A percentile compares a stretch with the other conserved stretches of the same genome.
These are phyloP conservation scores for Ogataea nakhonphanomensis DNA, from an alignment of 805 yeast genomes.

Conservation along the genomic window DNA sequence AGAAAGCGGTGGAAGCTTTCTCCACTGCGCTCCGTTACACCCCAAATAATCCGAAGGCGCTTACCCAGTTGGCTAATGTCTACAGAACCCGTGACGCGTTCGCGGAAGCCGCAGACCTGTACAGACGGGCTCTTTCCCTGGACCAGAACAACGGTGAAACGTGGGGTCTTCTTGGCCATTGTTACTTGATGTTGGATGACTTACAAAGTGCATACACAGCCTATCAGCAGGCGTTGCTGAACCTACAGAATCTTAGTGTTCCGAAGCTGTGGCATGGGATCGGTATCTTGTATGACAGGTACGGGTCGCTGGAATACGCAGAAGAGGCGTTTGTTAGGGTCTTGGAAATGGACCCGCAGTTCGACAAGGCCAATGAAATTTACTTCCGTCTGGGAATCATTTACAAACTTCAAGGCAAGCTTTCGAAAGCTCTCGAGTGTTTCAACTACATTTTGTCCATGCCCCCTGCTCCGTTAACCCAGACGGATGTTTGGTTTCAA, in stretches of 20 bases:
- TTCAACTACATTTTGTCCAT: constrained; percentile 85
- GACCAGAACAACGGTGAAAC: constrained; percentile 91
- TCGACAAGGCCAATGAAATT: constrained; percentile 94
- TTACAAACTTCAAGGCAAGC: constrained; percentile 89
- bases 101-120: constrained; percentile 90
- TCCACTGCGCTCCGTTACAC: constrained; percentile 83
- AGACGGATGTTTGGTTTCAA: constrained; percentile 98
- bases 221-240: constrained; percentile 92
- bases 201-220: constrained; percentile 93
- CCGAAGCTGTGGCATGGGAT: constrained; percentile 99
- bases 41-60: constrained; percentile 81
- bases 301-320: constrained; percentile 94
- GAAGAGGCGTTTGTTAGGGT: constrained; percentile 98
- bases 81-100: constrained; percentile 88
- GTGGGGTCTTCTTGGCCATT: constrained; percentile 96
- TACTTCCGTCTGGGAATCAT: constrained; percentile 95
- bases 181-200: constrained; percentile 95
- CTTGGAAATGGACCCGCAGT: constrained; percentile 90
- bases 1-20: constrained; percentile 83
- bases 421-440: constrained; percentile 86
- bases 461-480: constrained; percentile 95
- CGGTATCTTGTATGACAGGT: constrained; percentile 92
- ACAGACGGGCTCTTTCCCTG: constrained; percentile 78
- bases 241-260: constrained; percentile 87
- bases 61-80: constrained; percentile 82